These are phyloP conservation scores for Rehmannia glutinosa DNA, from an alignment of 257 asterid species.

Conservation along the genomic window DNA sequence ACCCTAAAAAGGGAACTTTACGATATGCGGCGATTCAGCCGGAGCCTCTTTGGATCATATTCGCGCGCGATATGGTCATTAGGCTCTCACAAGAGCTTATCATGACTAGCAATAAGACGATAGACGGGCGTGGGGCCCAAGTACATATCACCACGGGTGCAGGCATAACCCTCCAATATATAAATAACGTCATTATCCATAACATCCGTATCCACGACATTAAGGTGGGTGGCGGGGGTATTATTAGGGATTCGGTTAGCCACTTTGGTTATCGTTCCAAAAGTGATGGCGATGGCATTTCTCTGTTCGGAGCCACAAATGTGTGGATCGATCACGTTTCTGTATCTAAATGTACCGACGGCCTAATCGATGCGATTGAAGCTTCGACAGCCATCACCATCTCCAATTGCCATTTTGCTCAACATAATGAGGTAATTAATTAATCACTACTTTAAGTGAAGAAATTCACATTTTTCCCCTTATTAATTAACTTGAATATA, in stretches of 20 bases:
- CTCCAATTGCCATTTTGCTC: slow-evolving; percentile 55
- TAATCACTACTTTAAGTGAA: neutral
- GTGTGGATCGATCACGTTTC: slow-evolving; percentile 70
- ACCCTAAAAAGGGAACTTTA: slow-evolving; percentile 53
- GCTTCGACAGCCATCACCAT: slow-evolving; percentile 64
- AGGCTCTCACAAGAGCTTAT: slow-evolving; percentile 45
- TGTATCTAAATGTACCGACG: slow-evolving; percentile 43
- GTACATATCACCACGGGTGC: slow-evolving; percentile 49
- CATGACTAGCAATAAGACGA: slow-evolving; percentile 54
- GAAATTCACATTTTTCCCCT: no score
- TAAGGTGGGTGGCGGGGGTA: slow-evolving; percentile 38
- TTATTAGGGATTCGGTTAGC: slow-evolving; percentile 37
- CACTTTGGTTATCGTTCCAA: slow-evolving; percentile 38
- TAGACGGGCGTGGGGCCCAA: slow-evolving; percentile 59
- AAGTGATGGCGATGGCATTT: slow-evolving; percentile 59
- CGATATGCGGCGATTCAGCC: slow-evolving; percentile 50
- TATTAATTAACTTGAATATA: no score
- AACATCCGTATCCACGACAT: slow-evolving; percentile 42
- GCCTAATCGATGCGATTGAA: slow-evolving; percentile 51
- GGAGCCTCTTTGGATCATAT: slow-evolving; percentile 55
- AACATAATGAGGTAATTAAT: slow-evolving; percentile 44
- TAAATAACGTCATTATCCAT: slow-evolving; percentile 44
- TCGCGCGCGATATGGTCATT: slow-evolving; percentile 34
- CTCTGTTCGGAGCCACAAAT: slow-evolving; percentile 42
- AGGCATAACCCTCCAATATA: slow-evolving; percentile 45